Base-by-base conservation (phyloP, 352 stramenopile species). In the Hyaloperonospora arabidopsidis region DNA sequence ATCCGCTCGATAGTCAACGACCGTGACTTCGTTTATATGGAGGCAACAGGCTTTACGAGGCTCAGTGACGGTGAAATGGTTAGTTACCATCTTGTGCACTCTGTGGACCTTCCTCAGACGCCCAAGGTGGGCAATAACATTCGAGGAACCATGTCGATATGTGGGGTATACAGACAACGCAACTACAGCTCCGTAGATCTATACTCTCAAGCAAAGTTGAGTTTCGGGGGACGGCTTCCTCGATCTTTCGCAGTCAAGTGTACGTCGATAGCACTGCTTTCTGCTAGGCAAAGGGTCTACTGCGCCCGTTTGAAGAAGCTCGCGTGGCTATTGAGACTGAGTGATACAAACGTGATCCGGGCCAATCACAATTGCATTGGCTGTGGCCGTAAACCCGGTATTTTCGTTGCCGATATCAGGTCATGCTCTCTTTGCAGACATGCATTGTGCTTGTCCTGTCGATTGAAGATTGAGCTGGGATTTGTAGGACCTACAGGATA, bases 81-180 rank as follows among this genome's bases (percentile, higher is more conserved):
- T 38, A 76, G 76, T n/a, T 89, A 74, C 54, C 78, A 87, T 14
- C 50, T 89, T 18, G 49, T 81, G 13, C 78, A 86, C 62, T 86
- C 74, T 28, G 67, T 88, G 19, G 54, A 74, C 15, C 80, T 88
- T 49, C 65, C 67, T 5, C 59, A 82, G 41, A 74, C 74, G 15
- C 44, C 43, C 2, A 52, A 66, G 19, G 65, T 74, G 1, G 54
- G 60, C 0, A 66, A 62, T 15, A 76, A 70, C 36, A 52, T 76
- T 34, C 73, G 78, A n/a, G 74, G 68, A 10, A 73, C 74, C 34
- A 65, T 86, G 36, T 85, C 75, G 4, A 47, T 79, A 22, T 83
- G 73, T 43, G 70, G 50, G 7, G 28, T 85, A 14, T 88, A 76
- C 54, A 61, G 70, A 15, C 78, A 88, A 38, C 61, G 63, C 2